phyloP scores from a whole-genome alignment of 2,329 filamentous ascomycete genomes.

The Trichoderma polysporum region DNA sequence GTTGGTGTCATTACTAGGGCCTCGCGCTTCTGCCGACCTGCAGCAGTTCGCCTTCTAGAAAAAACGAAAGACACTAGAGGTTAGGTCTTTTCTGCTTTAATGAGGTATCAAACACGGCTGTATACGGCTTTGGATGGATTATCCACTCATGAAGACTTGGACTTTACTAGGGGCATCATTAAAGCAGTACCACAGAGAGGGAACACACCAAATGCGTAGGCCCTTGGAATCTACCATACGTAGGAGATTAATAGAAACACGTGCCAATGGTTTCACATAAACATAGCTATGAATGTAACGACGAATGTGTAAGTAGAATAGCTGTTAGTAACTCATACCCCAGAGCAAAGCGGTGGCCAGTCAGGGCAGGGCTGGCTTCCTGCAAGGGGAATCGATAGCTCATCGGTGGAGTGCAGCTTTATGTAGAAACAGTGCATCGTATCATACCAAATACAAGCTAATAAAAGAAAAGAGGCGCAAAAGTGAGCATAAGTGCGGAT shows the following conservation, averaged over 20 bases:
- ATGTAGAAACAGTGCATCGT: background rate
- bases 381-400: background rate
- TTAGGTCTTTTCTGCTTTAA: background rate
- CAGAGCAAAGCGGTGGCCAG: background rate
- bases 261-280: background rate
- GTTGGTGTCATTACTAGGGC: background rate
- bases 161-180: too few species aligned
- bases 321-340: background rate
- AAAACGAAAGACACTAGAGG: background rate
- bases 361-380: background rate
- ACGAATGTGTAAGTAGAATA: background rate
- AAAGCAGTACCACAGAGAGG: too few species aligned
- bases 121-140: background rate
- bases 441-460: too few species aligned
- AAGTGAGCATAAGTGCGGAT: background rate
- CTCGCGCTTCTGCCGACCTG: background rate
- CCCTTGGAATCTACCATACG: background rate
- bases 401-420: background rate
- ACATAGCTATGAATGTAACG: background rate
- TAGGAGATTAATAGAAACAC: background rate
- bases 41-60: background rate
- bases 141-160: background rate
- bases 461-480: background rate
- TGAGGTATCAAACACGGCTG: background rate
- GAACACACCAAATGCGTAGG: too few species aligned